A percentile compares a stretch with the other conserved stretches of the same genome.
phyloP scores from a whole-genome alignment of 176 grass and related monocot species.

The Typha latifolia region DNA sequence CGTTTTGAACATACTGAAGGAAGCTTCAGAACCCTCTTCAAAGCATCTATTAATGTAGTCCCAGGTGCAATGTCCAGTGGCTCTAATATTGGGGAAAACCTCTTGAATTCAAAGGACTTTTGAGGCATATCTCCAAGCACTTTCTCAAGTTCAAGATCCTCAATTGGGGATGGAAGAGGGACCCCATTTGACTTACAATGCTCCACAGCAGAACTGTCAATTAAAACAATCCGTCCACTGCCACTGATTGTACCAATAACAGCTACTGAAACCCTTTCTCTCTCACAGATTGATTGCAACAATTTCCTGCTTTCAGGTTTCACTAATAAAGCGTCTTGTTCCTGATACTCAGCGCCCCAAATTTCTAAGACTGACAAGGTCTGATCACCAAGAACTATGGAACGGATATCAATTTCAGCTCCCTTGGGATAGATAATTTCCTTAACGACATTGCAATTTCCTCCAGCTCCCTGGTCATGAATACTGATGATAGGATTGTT shows the following conservation, averaged over 20 bases:
- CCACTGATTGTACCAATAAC: slow-evolving; percentile 79
- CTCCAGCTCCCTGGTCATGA: slow-evolving; percentile 96
- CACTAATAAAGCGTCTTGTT: slow-evolving; percentile 74
- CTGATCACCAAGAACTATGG: slow-evolving; percentile 78
- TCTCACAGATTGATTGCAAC: slow-evolving; percentile 53
- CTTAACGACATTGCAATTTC: slow-evolving; percentile 91
- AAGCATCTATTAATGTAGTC: slow-evolving; percentile 57
- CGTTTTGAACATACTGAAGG: slow-evolving; percentile 85
- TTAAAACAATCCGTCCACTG: slow-evolving; percentile 76
- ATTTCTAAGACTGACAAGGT: slow-evolving; percentile 87
- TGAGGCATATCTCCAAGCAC: slow-evolving; percentile 93
- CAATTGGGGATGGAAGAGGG: slow-evolving; percentile 43
- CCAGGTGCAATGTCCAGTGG: slow-evolving; percentile 66
- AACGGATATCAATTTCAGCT: slow-evolving; percentile 80
- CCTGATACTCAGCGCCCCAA: slow-evolving; percentile 88
- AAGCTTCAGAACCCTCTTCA: slow-evolving; percentile 65
- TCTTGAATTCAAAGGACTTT: slow-evolving; percentile 66
- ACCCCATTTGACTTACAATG: slow-evolving; percentile 39
- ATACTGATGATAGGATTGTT: slow-evolving; percentile 87
- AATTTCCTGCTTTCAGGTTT: slow-evolving; percentile 48
- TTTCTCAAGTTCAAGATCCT: slow-evolving; percentile 88
- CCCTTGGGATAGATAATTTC: slow-evolving; percentile 87
- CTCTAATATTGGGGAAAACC: slow-evolving; percentile 32
- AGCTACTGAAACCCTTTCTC: slow-evolving; percentile 86
- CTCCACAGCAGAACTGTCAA: slow-evolving; percentile 57